phyloP scores from a whole-genome alignment of 2,329 filamentous ascomycete genomes.

The Phialophora tarda region DNA sequence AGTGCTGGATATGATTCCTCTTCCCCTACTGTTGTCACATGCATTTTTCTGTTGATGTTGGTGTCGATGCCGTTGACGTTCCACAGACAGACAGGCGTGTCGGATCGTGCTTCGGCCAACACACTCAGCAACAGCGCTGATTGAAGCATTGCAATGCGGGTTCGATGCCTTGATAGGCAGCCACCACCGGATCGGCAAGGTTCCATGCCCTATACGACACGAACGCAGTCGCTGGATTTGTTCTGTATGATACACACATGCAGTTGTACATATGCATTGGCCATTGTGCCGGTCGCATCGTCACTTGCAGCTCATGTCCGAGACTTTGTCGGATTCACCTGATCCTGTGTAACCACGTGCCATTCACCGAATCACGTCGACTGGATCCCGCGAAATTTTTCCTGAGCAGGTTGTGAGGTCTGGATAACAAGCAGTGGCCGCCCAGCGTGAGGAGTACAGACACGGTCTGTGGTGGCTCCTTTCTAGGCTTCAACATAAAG shows the following conservation, averaged over 20 bases:
- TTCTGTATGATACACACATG: not conserved
- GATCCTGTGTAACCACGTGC: not conserved
- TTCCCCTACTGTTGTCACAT: not conserved
- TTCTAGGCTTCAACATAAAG: not conserved
- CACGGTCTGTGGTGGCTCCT: not conserved
- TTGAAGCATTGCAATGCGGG: not conserved
- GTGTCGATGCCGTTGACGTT: not conserved
- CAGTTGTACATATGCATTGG: not conserved
- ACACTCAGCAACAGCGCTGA: not conserved
- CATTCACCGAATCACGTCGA: not conserved
- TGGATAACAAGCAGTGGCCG: not conserved
- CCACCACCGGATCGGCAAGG: not conserved
- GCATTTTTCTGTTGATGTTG: not conserved
- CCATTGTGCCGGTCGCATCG: not conserved
- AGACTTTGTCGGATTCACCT: not conserved
- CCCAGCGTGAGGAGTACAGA: not conserved
- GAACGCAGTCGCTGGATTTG: not conserved
- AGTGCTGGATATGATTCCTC: not conserved
- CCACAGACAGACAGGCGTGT: not conserved
- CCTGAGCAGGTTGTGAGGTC: not conserved
- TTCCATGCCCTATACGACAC: not conserved
- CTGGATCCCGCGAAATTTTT: not conserved
- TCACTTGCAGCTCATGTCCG: not conserved
- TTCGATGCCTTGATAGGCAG: not conserved
- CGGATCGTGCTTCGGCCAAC: not conserved